Conservation (phyloP, 2,329 filamentous ascomycete species). For the Sarocladiaceae sp. region DNA sequence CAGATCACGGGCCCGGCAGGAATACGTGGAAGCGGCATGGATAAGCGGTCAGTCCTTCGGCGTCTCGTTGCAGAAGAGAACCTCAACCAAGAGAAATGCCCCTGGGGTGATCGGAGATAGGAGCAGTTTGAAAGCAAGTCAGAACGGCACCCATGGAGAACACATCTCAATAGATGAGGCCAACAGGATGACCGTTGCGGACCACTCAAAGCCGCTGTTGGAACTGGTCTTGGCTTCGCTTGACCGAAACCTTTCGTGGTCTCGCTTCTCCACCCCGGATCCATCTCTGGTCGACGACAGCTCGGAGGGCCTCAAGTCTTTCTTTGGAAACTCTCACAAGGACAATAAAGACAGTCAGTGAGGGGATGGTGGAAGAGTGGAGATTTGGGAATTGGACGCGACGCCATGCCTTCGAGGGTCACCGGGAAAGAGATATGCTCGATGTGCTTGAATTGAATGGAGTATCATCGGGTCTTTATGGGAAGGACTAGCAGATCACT, state of each 20-base stretch:
- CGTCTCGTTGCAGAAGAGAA: neutral
- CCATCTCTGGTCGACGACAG: neutral
- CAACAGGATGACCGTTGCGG: conserved; percentile 29
- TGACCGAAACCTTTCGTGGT: neutral
- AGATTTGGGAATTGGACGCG: neutral
- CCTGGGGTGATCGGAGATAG: conserved; percentile 34
- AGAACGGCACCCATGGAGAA: conserved; percentile 23
- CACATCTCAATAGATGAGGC: conserved; percentile 25
- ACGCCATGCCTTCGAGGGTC: too few species aligned
- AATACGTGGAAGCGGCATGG: neutral
- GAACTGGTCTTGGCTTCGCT: conserved; percentile 34
- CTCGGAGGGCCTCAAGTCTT: neutral
- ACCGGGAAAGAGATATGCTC: too few species aligned
- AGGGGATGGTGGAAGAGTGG: neutral
- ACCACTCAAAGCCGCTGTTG: conserved; percentile 38
- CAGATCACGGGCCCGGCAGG: neutral
- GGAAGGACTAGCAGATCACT: neutral
- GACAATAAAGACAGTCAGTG: neutral
- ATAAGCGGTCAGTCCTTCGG: neutral
- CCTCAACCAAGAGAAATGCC: neutral
- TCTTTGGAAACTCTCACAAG: neutral
- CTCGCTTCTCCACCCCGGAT: neutral
- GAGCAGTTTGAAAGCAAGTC: conserved; percentile 18
- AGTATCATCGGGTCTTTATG: neutral
- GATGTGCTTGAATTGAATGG: neutral